These are phyloP conservation scores for Nidularia pulvinata DNA, from an alignment of 768 basidiomycete species.

Conservation along the genomic window DNA sequence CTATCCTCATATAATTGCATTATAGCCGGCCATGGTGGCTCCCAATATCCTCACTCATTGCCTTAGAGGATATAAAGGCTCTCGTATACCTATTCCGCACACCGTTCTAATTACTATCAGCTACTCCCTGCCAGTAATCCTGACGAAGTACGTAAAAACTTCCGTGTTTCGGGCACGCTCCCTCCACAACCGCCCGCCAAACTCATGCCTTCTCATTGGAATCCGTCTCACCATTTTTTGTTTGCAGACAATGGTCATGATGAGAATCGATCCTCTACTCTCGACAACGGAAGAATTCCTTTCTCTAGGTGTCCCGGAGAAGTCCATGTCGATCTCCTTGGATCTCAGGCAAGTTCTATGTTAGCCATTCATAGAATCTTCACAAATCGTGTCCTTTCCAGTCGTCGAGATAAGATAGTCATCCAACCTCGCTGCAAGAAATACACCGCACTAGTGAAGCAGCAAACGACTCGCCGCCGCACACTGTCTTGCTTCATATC, in stretches of 20 bases:
- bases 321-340: neutral
- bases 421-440: conserved; percentile 8
- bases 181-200: too few relatives aligned
- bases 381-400: neutral
- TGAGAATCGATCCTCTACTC: neutral
- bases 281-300: neutral
- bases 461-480: neutral
- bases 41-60: too few relatives aligned
- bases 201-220: too few relatives aligned
- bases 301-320: neutral
- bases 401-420: conserved; percentile 7
- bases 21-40: neutral
- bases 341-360: conserved; percentile 5
- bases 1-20: neutral
- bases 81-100: too few relatives aligned
- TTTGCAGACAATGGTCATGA: neutral
- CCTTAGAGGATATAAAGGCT: too few relatives aligned
- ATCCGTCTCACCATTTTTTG: neutral
- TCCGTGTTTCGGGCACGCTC: too few relatives aligned
- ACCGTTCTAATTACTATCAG: too few relatives aligned
- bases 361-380: neutral
- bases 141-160: too few relatives aligned
- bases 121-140: too few relatives aligned
- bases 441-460: neutral
- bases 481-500: conserved; percentile 7